A percentile compares a stretch with the other conserved stretches of the same genome.
phyloP scores from a whole-genome alignment of 768 basidiomycete species.

The Termitomyces sp. region DNA sequence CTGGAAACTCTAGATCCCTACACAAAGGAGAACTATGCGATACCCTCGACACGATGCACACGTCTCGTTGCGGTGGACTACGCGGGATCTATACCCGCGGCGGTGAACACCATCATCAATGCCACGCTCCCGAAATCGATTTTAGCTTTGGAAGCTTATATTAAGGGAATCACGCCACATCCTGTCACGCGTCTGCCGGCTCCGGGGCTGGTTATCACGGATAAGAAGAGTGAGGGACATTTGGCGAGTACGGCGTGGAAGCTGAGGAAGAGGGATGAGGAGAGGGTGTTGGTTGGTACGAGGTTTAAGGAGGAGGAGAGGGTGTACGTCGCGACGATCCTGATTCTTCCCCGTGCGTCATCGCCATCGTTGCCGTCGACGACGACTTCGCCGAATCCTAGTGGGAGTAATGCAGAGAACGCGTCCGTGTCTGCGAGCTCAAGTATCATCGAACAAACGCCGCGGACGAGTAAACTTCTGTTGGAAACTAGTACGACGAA shows the following conservation, averaged over 20 bases:
- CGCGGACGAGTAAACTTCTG: constrained; percentile 38
- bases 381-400: constrained; percentile 7
- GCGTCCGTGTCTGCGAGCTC: background rate
- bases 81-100: constrained; percentile 79
- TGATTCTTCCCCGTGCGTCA: constrained; percentile 38
- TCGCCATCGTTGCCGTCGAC: constrained; percentile 3
- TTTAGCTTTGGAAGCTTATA: constrained; percentile 66
- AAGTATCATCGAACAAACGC: constrained; percentile 29
- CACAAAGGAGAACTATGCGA: constrained; percentile 88
- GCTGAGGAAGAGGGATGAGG: constrained; percentile 56
- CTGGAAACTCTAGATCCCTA: constrained; percentile 96
- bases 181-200: constrained; percentile 72
- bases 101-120: constrained; percentile 85
- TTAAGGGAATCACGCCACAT: constrained; percentile 62
- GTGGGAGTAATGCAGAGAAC: background rate
- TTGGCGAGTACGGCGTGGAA: constrained; percentile 52
- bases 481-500: constrained; percentile 16
- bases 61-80: constrained; percentile 84
- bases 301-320: constrained; percentile 47
- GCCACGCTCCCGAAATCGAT: constrained; percentile 70
- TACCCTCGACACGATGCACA: constrained; percentile 89
- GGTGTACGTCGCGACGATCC: constrained; percentile 48
- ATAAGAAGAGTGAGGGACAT: constrained; percentile 48
- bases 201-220: constrained; percentile 54
- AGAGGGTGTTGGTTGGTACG: constrained; percentile 53